Evolutionary conservation across 331 rosid genomes (phyloP).

Genomic region (Rhamnella rubrinervis): DNA sequence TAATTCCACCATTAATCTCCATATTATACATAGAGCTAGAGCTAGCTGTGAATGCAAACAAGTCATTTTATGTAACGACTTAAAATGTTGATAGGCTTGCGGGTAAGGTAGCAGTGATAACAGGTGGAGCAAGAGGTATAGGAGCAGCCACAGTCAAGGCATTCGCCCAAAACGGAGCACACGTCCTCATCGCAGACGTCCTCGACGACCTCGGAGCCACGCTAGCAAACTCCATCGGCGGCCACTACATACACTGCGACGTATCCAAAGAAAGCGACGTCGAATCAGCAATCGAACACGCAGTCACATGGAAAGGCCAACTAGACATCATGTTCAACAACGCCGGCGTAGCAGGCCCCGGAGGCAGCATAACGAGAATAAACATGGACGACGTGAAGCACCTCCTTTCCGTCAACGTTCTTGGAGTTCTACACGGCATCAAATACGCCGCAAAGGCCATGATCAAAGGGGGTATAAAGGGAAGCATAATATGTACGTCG

Average conservation of each 20-base stretch:
- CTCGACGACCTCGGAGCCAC: slow-evolving; percentile 57
- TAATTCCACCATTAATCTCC: background rate
- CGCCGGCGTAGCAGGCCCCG: slow-evolving; percentile 59
- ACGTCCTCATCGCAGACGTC: slow-evolving; percentile 68
- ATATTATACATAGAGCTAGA: background rate
- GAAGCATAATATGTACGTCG: slow-evolving; percentile 72
- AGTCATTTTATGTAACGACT: too few species aligned
- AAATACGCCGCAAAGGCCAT: slow-evolving; percentile 73
- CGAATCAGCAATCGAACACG: slow-evolving; percentile 55
- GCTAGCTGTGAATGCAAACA: too few species aligned
- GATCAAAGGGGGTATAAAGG: slow-evolving; percentile 48
- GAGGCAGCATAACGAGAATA: slow-evolving; percentile 58
- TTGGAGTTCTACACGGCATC: slow-evolving; percentile 67
- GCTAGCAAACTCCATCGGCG: slow-evolving; percentile 52
- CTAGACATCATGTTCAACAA: slow-evolving; percentile 78
- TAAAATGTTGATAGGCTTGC: slow-evolving; percentile 36
- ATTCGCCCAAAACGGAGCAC: slow-evolving; percentile 62
- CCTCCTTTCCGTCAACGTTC: slow-evolving; percentile 44
- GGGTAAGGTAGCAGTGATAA: slow-evolving; percentile 63
- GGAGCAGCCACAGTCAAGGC: slow-evolving; percentile 73
- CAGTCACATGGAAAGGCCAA: slow-evolving; percentile 62
- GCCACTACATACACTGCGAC: slow-evolving; percentile 73
- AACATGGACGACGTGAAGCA: slow-evolving; percentile 46
- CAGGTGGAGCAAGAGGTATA: slow-evolving; percentile 88
- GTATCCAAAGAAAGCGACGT: slow-evolving; percentile 68